Evolutionary conservation across 2,329 filamentous ascomycete species (phyloP).

Genomic region (Penicillium capsulatum): DNA sequence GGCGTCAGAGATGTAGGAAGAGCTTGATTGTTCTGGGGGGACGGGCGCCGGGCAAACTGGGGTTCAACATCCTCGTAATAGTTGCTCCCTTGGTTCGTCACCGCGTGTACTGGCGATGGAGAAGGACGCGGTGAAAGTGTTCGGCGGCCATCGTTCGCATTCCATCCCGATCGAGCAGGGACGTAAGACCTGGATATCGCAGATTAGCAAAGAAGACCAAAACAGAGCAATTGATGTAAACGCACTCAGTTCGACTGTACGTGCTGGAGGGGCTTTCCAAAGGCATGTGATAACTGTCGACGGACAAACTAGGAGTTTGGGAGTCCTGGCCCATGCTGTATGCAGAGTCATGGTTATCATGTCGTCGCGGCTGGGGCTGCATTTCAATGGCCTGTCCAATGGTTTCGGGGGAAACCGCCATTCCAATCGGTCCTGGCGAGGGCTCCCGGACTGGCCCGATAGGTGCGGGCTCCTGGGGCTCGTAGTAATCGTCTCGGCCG

Average conservation of each 20-base stretch:
- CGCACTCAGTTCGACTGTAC: constrained; percentile 72
- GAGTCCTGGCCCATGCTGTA: constrained; percentile 24
- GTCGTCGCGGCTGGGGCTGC: constrained; percentile 62
- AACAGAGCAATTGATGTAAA: constrained; percentile 12
- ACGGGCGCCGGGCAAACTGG: constrained; percentile 59
- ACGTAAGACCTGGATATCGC: constrained; percentile 32
- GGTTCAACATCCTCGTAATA: constrained; percentile 96
- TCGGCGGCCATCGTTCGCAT: constrained; percentile 15
- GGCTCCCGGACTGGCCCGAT: constrained; percentile 21
- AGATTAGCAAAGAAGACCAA: constrained; percentile 14
- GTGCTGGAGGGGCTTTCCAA: constrained; percentile 63
- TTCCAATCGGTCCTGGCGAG: constrained; percentile 33
- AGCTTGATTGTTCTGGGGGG: constrained; percentile 24
- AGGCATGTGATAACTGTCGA: constrained; percentile 24
- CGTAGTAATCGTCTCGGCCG: constrained; percentile 30
- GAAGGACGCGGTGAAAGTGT: constrained; percentile 13
- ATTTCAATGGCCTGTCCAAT: constrained; percentile 72
- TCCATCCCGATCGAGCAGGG: constrained; percentile 46
- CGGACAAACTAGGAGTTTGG: constrained; percentile 26
- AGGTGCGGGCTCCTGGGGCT: constrained; percentile 23
- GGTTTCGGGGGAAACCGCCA: constrained; percentile 35
- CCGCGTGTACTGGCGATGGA: constrained; percentile 5
- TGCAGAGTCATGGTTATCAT: constrained; percentile 16
- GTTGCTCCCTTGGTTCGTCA: constrained; percentile 24
- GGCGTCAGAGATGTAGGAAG: constrained; percentile 39